phyloP scores from a whole-genome alignment of 305 asterid genomes.

The Fraxinus platypoda region DNA sequence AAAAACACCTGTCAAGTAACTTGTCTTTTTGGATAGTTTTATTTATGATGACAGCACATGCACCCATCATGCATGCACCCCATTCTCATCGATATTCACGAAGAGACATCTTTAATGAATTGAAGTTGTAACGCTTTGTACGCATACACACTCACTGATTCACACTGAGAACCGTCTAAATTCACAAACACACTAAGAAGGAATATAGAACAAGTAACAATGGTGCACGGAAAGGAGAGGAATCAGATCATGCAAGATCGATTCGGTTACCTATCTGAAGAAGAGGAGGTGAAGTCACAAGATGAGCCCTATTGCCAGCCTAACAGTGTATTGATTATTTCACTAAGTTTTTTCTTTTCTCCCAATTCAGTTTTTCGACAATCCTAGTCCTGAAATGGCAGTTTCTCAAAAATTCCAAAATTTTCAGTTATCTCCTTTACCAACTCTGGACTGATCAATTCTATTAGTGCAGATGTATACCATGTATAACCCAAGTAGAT shows the following conservation, averaged over 20 bases:
- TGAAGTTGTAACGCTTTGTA: not conserved
- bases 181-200: not conserved
- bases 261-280: not conserved
- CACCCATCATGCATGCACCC: not conserved
- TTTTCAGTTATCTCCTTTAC: not conserved
- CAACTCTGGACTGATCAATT: not conserved
- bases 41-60: conserved; percentile 1
- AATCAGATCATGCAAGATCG: not conserved
- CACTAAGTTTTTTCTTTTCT: not conserved
- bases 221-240: not conserved
- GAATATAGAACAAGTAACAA: not conserved
- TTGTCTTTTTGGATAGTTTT: not conserved
- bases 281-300: not conserved
- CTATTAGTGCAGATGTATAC: not conserved
- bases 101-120: not conserved
- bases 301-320: not conserved
- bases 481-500: not conserved
- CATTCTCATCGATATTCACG: not conserved
- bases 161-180: not conserved
- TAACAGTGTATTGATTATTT: not conserved
- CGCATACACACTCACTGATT: not conserved
- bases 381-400: not conserved
- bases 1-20: not conserved
- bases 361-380: not conserved
- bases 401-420: not conserved